phyloP scores from a whole-genome alignment of 1,139 yeast species.

The Debaryomyces fabryi region DNA sequence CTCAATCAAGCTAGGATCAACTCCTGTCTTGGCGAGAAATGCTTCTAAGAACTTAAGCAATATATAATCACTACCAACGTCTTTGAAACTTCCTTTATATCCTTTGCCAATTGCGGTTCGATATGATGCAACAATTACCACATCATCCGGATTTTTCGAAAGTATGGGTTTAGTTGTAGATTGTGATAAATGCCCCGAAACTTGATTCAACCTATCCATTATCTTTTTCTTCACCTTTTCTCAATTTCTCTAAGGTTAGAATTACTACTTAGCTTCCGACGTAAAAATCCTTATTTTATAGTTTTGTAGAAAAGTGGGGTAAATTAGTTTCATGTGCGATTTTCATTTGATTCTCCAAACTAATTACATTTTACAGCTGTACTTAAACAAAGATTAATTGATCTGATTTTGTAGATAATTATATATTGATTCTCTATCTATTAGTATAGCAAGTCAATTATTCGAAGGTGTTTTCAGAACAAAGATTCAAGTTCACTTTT shows the following conservation, averaged over 20 bases:
- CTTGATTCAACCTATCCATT: constrained; percentile 67
- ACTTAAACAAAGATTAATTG: too few relatives aligned
- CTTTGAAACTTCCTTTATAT: constrained; percentile 79
- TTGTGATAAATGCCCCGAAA: constrained; percentile 57
- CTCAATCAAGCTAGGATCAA: constrained; percentile 68
- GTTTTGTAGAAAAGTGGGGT: neutral
- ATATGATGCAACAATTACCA: constrained; percentile 83
- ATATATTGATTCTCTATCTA: neutral
- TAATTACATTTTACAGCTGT: too few relatives aligned
- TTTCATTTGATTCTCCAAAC: too few relatives aligned
- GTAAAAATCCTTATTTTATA: neutral
- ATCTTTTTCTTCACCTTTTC: constrained; percentile 8
- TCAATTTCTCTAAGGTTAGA: too few relatives aligned
- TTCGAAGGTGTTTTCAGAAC: constrained; percentile 5
- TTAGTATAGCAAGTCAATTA: too few relatives aligned
- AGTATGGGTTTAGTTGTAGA: constrained; percentile 44
- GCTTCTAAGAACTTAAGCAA: constrained; percentile 65
- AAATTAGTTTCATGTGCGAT: neutral
- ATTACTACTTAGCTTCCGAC: too few relatives aligned
- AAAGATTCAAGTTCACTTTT: neutral
- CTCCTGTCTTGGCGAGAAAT: constrained; percentile 58
- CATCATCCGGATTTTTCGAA: constrained; percentile 78
- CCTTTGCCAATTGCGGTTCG: constrained; percentile 90
- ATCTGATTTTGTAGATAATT: too few relatives aligned
- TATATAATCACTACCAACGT: constrained; percentile 73